These are phyloP conservation scores for Populus hybrid DNA, from an alignment of 441 rosid species.

Conservation along the genomic window DNA sequence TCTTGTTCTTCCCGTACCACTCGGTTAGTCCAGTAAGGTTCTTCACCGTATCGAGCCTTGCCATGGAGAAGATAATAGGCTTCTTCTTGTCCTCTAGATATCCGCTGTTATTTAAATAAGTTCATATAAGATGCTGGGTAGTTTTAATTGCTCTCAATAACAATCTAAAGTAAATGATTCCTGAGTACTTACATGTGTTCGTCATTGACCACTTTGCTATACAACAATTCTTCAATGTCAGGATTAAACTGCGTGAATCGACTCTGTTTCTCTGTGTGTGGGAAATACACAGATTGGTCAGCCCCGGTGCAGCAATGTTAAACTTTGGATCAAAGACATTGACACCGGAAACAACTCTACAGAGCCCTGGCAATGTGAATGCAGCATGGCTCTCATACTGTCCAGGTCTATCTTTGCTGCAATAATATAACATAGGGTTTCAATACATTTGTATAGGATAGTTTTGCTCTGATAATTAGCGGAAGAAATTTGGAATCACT, in stretches of 20 bases:
- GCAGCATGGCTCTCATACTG: conserved; percentile 22
- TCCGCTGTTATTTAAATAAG: conserved; percentile 43
- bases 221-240: too few relatives aligned
- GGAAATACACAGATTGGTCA: too few relatives aligned
- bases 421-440: background rate
- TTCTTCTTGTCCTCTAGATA: conserved; percentile 65
- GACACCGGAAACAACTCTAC: too few relatives aligned
- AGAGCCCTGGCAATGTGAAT: too few relatives aligned
- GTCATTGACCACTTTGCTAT: too few relatives aligned
- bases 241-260: too few relatives aligned
- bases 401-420: conserved; percentile 74
- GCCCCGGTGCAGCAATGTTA: too few relatives aligned
- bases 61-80: conserved; percentile 91
- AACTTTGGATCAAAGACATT: too few relatives aligned
- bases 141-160: background rate
- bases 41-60: conserved; percentile 81
- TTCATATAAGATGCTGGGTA: background rate
- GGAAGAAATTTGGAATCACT: background rate
- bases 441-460: background rate
- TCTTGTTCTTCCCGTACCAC: conserved; percentile 82
- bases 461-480: background rate
- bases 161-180: background rate
- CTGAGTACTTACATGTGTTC: too few relatives aligned
- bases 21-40: conserved; percentile 78
- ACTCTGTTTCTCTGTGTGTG: too few relatives aligned